phyloP scores from a whole-genome alignment of 78 protist species.

The Fonticula alba region DNA sequence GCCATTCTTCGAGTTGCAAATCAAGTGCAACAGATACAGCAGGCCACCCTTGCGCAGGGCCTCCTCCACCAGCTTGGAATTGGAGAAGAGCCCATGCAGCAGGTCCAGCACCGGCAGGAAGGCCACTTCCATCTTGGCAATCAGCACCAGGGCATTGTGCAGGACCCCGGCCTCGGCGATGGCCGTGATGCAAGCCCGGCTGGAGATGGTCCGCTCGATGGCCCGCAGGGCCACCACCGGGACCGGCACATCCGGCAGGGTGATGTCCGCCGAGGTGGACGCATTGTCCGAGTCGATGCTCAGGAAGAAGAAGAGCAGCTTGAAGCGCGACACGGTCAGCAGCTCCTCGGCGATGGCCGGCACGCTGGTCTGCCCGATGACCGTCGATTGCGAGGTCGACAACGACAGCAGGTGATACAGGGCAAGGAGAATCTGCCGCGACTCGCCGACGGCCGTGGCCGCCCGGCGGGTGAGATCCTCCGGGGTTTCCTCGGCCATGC shows the following conservation, averaged over 20 bases:
- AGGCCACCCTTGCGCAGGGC: conserved; percentile 24
- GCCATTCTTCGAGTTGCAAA: background rate
- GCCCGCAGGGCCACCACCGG: background rate
- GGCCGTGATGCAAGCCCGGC: conserved; percentile 21
- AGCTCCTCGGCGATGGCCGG: too few species aligned
- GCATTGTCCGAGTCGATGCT: background rate
- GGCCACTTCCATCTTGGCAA: background rate
- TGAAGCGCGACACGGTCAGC: background rate
- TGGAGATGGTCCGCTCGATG: background rate
- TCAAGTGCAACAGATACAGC: conserved; percentile 19
- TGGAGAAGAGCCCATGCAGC: conserved; percentile 2
- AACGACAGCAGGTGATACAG: too few species aligned
- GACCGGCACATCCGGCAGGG: too few species aligned
- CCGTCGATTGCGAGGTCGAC: too few species aligned
- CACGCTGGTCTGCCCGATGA: too few species aligned
- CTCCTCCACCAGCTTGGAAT: conserved; percentile 19
- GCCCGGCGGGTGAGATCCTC: too few species aligned
- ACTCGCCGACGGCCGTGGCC: too few species aligned
- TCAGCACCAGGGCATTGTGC: background rate
- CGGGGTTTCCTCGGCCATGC: too few species aligned
- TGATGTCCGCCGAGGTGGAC: too few species aligned
- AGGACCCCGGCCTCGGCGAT: conserved; percentile 10
- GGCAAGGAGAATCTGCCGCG: too few species aligned
- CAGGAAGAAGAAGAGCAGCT: conserved; percentile 13
- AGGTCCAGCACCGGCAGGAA: background rate